Evolutionary conservation across 2,329 filamentous ascomycete genomes (phyloP), one percentile per base, ranked within the genome.

Genomic region (Albophoma yamanashiensis): DNA sequence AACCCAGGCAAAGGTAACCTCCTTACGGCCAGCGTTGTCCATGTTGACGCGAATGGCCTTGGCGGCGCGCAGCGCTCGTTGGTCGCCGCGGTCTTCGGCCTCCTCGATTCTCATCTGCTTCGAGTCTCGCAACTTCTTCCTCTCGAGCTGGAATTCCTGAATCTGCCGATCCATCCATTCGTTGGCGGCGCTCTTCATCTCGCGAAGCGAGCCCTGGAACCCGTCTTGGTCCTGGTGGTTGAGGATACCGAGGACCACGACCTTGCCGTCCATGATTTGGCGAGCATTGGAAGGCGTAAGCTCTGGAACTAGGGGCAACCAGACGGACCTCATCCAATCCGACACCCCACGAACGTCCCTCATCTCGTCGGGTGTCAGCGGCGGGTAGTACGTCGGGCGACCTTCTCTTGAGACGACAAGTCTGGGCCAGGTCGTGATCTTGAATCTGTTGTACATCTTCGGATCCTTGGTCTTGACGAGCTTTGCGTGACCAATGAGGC

Each of bases 121-220:
- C 6, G 92, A 87, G 73, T 97, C 92, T 58, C 94, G 88, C 56
- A 97, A 81, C 73, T 96, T 94, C 76, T 97, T 91, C 60, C 93
- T 83, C 75, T 97, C 93, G 20, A 95, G 84, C 72, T 96, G 91
- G 80, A 96, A 97, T 45, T 91, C 82, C 66, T 93, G 87, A 22
- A 91, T 89, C 74, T 97, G 91, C 76, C 95, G 94, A 73, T 97
- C 93, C 84, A 97, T 96, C 92, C 94, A 99, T 73, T 97, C 94
- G 62, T 92, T 83, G 11, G 94, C 94, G 1, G 94, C 94, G 65
- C 89, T 93, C 82, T 97, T 97, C 76, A 99, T 86, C 75, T 99
- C 95, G 40, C 89, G 86, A 72, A 90, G 89, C 34, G 90, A 89
- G 60, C 82, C 81, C 57, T 85, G 77, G 72, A 96, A 96, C 42